Evolutionary conservation across 2,329 filamentous ascomycete species (phyloP), one percentile per base, ranked within the genome.

Genomic region (Clonostachys chloroleuca): DNA sequence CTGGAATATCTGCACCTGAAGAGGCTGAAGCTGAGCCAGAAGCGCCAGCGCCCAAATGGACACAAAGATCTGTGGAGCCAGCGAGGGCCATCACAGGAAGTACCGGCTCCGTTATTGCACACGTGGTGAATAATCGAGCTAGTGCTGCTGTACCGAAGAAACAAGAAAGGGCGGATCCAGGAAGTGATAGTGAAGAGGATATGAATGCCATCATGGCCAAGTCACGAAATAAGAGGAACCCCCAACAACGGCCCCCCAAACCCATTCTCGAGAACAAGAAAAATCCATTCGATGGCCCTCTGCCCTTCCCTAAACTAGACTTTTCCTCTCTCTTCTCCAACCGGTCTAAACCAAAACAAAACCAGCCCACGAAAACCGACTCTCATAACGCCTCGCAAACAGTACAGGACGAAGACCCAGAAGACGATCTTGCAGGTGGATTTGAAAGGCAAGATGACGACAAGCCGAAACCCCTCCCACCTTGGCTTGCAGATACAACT

Each of bases 231-330:
- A 58, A 75, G 49, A 80, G 82, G 59, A 75, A 75, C 39, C 53
- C 62, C 4, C 60, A 63, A 40, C 8, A 30, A 30, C 9, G 24
- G 2, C 24, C 24, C 9, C 62, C 63, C 16, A 69, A 64, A 40
- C 63, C 64, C 3, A 58, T 69, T 4, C 58, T 66, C n/a, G 63
- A 75, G 10, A 83, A 80, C 44, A 72, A 77, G 35, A 81, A 79
- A 53, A 81, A 83, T 55, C 74, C 81, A 0, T 82, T 95, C 59
- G 81, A 81, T 53, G 92, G 92, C 0, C 90, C 92, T 0, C 66
- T 99, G 6, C 94, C 94, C 0, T 99, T 99, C 59, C 91, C 96
- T 56, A 92, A 90, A 59, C 75, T 96, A 2, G 83, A 87, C 41
- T 83, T 79, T 74, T 84, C 80, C 3, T 78, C 75, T 2, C 70